Conservation (phyloP, 176 grass and related monocot species). For the Oryza rufipogon region DNA sequence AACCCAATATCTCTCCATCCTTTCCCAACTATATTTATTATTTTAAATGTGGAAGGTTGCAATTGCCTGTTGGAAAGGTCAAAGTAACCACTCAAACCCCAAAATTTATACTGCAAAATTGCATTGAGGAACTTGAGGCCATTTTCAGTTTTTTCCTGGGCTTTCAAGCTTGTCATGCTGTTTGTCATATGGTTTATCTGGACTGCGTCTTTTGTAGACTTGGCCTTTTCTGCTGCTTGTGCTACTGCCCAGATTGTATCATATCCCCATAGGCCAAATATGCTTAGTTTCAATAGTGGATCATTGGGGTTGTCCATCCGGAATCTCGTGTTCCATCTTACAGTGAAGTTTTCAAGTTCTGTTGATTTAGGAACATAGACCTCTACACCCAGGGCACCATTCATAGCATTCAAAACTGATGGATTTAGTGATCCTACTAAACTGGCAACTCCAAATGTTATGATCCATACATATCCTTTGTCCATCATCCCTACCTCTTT, state of each 20-base stretch:
- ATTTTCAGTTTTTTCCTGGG: background rate
- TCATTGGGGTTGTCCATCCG: conserved; percentile 44
- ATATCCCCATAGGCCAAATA: conserved; percentile 51
- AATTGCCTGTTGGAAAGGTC: conserved; percentile 52
- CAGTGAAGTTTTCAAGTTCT: conserved; percentile 45
- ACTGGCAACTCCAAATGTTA: conserved; percentile 48
- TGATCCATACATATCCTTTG: conserved; percentile 58
- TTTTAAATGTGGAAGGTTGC: conserved; percentile 38
- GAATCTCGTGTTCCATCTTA: conserved; percentile 59
- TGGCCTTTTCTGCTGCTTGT: conserved; percentile 25
- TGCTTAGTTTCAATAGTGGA: conserved; percentile 35
- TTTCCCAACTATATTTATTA: conserved; percentile 58
- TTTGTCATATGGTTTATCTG: background rate
- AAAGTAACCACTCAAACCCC: conserved; percentile 57
- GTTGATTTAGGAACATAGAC: conserved; percentile 45
- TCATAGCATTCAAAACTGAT: conserved; percentile 38
- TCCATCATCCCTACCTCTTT: conserved; percentile 64
- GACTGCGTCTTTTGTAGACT: conserved; percentile 24
- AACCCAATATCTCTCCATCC: conserved; percentile 42
- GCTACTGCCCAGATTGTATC: conserved; percentile 62
- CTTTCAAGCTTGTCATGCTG: conserved; percentile 3
- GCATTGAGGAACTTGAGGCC: conserved; percentile 39
- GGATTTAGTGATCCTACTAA: conserved; percentile 41
- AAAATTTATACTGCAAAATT: conserved; percentile 49
- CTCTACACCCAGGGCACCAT: conserved; percentile 52